Percentiles rank a stretch among this genome's conserved stretches.
phyloP scores from a whole-genome alignment of 768 basidiomycete genomes.

The Auricularia cornea region DNA sequence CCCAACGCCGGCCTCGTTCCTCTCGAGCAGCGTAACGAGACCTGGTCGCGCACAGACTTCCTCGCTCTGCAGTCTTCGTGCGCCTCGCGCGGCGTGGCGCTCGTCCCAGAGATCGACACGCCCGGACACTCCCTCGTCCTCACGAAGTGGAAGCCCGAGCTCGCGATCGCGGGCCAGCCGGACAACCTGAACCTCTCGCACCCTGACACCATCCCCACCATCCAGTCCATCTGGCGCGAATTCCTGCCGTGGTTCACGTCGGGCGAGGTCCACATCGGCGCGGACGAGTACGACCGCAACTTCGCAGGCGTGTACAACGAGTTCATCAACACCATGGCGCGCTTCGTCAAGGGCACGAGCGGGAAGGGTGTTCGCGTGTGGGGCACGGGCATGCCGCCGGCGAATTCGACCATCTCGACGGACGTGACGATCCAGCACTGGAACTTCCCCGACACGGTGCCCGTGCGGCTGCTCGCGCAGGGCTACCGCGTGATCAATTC shows the following conservation, averaged over 20 bases:
- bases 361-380: conserved; percentile 35
- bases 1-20: conserved; percentile 28
- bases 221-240: conserved; percentile 36
- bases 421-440: conserved; percentile 40
- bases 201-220: conserved; percentile 34
- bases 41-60: conserved; percentile 29
- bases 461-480: conserved; percentile 24
- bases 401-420: conserved; percentile 26
- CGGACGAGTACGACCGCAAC: conserved; percentile 32
- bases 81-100: conserved; percentile 27
- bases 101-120: conserved; percentile 38
- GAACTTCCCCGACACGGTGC: conserved; percentile 29
- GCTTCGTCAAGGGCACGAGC: conserved; percentile 23
- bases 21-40: conserved; percentile 33
- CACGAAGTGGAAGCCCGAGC: conserved; percentile 38
- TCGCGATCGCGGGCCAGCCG: conserved; percentile 27
- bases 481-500: conserved; percentile 32
- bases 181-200: conserved; percentile 32
- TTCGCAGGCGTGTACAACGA: conserved; percentile 35
- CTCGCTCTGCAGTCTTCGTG: conserved; percentile 29
- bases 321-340: conserved; percentile 36
- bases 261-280: conserved; percentile 37
- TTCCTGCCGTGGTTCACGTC: conserved; percentile 32
- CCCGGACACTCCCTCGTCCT: conserved; percentile 37
- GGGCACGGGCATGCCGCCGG: conserved; percentile 35